Evolutionary conservation across 2,329 filamentous ascomycete species (phyloP).

Genomic region (Plectosphaerella sp.): DNA sequence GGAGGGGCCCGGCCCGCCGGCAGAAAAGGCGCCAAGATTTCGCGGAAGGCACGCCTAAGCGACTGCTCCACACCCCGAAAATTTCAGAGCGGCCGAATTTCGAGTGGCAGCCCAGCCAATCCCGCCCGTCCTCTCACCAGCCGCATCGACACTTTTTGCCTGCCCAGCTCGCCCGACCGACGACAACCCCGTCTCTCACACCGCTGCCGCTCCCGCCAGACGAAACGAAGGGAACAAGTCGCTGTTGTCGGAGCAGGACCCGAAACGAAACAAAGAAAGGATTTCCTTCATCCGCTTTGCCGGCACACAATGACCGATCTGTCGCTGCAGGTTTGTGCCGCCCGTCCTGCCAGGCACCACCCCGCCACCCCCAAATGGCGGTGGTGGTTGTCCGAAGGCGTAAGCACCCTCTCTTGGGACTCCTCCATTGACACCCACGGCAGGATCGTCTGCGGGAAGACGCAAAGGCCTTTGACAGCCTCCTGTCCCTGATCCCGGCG

Average conservation of each 20-base stretch:
- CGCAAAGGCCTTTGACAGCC: conserved; percentile 76
- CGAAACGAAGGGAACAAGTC: not conserved
- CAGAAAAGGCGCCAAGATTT: conserved; percentile 14
- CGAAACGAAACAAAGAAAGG: not conserved
- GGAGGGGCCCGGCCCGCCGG: not conserved
- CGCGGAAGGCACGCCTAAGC: conserved; percentile 8
- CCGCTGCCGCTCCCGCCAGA: not conserved
- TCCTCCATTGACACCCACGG: conserved; percentile 4
- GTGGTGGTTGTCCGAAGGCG: not conserved
- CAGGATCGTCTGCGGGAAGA: conserved; percentile 26
- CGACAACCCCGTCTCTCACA: not conserved
- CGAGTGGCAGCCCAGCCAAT: conserved; percentile 11
- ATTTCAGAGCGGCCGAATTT: conserved; percentile 6
- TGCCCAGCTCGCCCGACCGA: not conserved
- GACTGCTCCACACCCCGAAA: conserved; percentile 14
- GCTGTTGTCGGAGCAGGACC: not conserved
- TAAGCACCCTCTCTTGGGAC: not conserved
- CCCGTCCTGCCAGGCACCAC: conserved; percentile 8
- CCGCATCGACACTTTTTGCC: not conserved
- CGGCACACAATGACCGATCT: conserved; percentile 34
- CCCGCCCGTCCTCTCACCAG: not conserved
- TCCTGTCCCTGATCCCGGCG: conserved; percentile 83
- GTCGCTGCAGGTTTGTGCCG: conserved; percentile 38
- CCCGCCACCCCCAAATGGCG: not conserved
- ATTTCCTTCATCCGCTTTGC: not conserved